Percentiles rank a stretch among this genome's conserved stretches.
These are phyloP conservation scores for Fusarium decemcellulare DNA, from an alignment of 2,329 filamentous ascomycete species.

Conservation along the genomic window DNA sequence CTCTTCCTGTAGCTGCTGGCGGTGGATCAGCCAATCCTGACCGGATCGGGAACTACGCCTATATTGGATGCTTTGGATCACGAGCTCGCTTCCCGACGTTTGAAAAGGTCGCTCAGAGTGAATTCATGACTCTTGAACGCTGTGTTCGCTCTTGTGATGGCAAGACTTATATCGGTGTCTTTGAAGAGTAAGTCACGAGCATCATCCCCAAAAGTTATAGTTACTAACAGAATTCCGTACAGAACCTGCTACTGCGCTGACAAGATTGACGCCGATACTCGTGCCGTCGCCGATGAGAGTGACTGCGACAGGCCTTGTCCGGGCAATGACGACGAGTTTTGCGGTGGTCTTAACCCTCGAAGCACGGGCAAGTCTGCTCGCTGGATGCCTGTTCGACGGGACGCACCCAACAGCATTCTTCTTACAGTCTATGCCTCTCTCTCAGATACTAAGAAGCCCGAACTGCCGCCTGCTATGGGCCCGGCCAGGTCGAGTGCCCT, in stretches of 20 bases:
- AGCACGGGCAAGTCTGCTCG: conserved; percentile 18
- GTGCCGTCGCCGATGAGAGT: conserved; percentile 44
- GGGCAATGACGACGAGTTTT: conserved; percentile 56
- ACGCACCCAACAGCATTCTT: conserved; percentile 50
- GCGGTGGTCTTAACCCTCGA: conserved; percentile 55
- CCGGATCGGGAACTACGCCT: conserved; percentile 50
- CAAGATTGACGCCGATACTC: conserved; percentile 56
- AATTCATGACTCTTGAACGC: conserved; percentile 56
- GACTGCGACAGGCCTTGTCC: conserved; percentile 58
- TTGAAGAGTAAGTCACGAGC: conserved; percentile 40
- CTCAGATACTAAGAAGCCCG: conserved; percentile 43
- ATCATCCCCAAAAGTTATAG: not conserved
- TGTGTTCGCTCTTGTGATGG: conserved; percentile 57
- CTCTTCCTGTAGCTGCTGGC: conserved; percentile 22
- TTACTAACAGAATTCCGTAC: conserved; percentile 1
- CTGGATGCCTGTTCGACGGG: conserved; percentile 41
- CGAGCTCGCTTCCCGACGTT: conserved; percentile 55
- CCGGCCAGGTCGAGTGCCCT: conserved; percentile 1
- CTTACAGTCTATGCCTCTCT: conserved; percentile 61
- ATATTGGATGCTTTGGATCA: conserved; percentile 61
- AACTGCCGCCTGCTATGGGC: conserved; percentile 54
- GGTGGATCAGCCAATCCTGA: conserved; percentile 48
- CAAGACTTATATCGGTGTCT: conserved; percentile 57
- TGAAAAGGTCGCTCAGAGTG: conserved; percentile 43
- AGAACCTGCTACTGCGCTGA: conserved; percentile 63